Evolutionary conservation across 768 basidiomycete genomes (phyloP).

Genomic region (Suillus brevipes): DNA sequence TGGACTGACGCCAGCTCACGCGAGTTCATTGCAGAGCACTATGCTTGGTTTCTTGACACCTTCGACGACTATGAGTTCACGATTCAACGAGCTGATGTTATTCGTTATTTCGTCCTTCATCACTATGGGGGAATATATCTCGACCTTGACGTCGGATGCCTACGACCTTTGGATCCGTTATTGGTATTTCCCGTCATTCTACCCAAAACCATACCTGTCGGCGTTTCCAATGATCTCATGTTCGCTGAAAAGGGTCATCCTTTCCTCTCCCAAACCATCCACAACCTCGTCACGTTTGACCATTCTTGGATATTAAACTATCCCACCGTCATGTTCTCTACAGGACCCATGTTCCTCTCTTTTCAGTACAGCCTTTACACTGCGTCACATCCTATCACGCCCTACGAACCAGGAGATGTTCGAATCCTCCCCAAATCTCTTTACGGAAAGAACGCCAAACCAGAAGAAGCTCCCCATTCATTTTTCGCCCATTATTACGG

Average conservation of each 20-base stretch:
- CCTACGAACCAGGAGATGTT: slow-evolving; percentile 61
- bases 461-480: slow-evolving; percentile 79
- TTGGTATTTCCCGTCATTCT: slow-evolving; percentile 85
- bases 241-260: slow-evolving; percentile 83
- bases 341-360: slow-evolving; percentile 98
- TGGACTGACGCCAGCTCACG: slow-evolving; percentile 95
- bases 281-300: slow-evolving; percentile 88
- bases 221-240: slow-evolving; percentile 97
- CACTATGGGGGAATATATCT: slow-evolving; percentile 95
- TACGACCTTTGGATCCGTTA: slow-evolving; percentile 82
- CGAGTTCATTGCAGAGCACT: slow-evolving; percentile 84
- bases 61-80: slow-evolving; percentile 90
- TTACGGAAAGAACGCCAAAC: slow-evolving; percentile 95
- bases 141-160: slow-evolving; percentile 95
- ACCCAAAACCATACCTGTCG: slow-evolving; percentile 95
- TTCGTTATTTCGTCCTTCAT: slow-evolving; percentile 97
- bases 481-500: slow-evolving; percentile 99
- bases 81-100: slow-evolving; percentile 95
- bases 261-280: slow-evolving; percentile 90
- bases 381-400: slow-evolving; percentile 59
- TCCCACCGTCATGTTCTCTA: slow-evolving; percentile 99
- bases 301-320: slow-evolving; percentile 95
- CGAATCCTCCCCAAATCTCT: slow-evolving; percentile 93
- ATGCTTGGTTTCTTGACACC: slow-evolving; percentile 91
- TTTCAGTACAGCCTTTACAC: slow-evolving; percentile 89